Evolutionary conservation across 1,284 basidiomycete species (phyloP).

Genomic region (Afroboletus lepidellus): DNA sequence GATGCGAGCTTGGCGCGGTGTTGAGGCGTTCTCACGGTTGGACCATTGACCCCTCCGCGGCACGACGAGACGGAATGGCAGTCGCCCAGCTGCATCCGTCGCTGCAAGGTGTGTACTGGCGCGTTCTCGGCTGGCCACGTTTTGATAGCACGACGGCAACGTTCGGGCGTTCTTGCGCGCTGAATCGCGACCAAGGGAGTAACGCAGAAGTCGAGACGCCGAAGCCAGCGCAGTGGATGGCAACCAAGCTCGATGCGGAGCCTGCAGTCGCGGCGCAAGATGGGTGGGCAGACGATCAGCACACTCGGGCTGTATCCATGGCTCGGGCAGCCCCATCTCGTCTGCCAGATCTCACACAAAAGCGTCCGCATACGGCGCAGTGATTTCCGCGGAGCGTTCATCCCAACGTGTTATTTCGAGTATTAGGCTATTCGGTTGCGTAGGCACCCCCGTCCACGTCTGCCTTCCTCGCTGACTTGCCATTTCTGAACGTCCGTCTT

Average conservation of each 20-base stretch:
- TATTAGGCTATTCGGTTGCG: constrained; percentile 25
- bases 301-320: not conserved
- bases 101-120: not conserved
- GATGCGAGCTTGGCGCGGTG: not conserved
- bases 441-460: constrained; percentile 10
- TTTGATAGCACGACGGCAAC: constrained; percentile 16
- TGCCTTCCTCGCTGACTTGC: constrained; percentile 17
- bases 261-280: not conserved
- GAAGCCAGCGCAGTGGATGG: constrained; percentile 18
- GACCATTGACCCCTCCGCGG: constrained; percentile 2
- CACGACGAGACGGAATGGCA: constrained; percentile 10
- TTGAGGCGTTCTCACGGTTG: constrained; percentile 13
- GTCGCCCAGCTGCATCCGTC: constrained; percentile 6
- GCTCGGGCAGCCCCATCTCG: constrained; percentile 20
- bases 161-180: constrained; percentile 6
- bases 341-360: constrained; percentile 23
- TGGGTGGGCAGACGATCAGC: too few species aligned
- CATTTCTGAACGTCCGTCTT: constrained; percentile 11
- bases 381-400: constrained; percentile 33
- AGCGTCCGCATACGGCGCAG: constrained; percentile 22
- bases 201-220: constrained; percentile 18
- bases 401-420: constrained; percentile 27
- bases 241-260: constrained; percentile 23
- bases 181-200: constrained; percentile 5
- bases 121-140: constrained; percentile 16